Percentiles rank a stretch among this genome's conserved stretches.
Evolutionary conservation across 768 basidiomycete genomes (phyloP).

Genomic region (Amylocystis lapponica): DNA sequence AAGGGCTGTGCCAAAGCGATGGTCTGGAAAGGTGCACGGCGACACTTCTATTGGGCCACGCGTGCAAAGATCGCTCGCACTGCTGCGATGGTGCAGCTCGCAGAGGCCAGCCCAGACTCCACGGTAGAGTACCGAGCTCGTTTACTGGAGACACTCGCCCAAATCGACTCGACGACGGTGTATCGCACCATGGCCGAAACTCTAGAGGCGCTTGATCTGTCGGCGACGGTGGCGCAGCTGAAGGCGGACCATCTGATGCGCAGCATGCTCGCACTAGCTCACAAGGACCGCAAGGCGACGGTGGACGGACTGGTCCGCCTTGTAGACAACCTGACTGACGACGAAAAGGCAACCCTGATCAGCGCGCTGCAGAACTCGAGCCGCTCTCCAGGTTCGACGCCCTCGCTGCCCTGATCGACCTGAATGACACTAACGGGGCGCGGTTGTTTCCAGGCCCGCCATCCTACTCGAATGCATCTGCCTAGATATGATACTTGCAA

Average conservation of each 20-base stretch:
- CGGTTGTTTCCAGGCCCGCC: conserved; percentile 12
- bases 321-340: conserved; percentile 65
- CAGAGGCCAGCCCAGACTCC: conserved; percentile 67
- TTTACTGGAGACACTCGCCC: conserved; percentile 58
- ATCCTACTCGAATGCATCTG: conserved; percentile 11
- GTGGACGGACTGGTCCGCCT: conserved; percentile 69
- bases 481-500: not conserved
- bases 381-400: conserved; percentile 49
- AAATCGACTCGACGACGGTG: conserved; percentile 44
- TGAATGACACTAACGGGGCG: not conserved
- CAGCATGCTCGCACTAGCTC: conserved; percentile 59
- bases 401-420: not conserved
- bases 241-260: conserved; percentile 65
- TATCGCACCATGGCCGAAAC: conserved; percentile 55
- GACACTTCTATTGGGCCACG: conserved; percentile 91
- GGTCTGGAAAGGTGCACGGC: conserved; percentile 84
- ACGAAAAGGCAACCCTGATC: conserved; percentile 61
- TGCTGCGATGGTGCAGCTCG: conserved; percentile 53
- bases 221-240: conserved; percentile 55
- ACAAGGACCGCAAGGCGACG: conserved; percentile 73
- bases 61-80: conserved; percentile 77
- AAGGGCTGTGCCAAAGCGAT: conserved; percentile 89
- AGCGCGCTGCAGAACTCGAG: conserved; percentile 52
- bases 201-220: conserved; percentile 67
- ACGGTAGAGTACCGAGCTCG: conserved; percentile 60